Conservation (phyloP, 441 rosid genomes). For the Geranium incanum region DNA sequence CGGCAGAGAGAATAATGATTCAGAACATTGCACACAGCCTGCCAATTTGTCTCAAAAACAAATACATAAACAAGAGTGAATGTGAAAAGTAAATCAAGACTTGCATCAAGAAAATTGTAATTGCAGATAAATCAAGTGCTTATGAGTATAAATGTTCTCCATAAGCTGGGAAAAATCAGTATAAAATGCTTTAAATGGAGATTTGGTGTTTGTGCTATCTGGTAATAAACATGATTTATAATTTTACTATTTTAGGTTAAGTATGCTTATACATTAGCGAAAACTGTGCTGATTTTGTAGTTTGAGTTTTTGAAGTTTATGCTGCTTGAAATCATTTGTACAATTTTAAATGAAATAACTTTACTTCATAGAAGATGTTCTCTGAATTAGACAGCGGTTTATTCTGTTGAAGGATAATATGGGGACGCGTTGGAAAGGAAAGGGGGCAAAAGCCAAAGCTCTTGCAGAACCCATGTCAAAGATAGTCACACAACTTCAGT, state of each 20-base stretch:
- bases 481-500: constrained; percentile 35
- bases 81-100: background rate
- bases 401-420: constrained; percentile 23
- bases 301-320: background rate
- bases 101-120: background rate
- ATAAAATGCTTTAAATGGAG: background rate
- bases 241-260: too few species aligned
- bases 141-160: background rate
- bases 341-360: background rate
- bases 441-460: constrained; percentile 45
- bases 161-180: background rate
- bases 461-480: constrained; percentile 49
- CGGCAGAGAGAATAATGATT: background rate
- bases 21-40: background rate
- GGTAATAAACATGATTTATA: background rate
- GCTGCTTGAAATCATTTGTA: background rate
- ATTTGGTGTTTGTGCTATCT: background rate
- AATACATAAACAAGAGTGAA: background rate
- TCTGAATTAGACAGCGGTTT: background rate
- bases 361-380: background rate
- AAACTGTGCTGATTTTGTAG: background rate
- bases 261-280: background rate
- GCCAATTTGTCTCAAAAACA: background rate
- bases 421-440: constrained; percentile 79
- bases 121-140: background rate